These are phyloP conservation scores for Carallia brachiata DNA, from an alignment of 345 rosid species.

Conservation along the genomic window DNA sequence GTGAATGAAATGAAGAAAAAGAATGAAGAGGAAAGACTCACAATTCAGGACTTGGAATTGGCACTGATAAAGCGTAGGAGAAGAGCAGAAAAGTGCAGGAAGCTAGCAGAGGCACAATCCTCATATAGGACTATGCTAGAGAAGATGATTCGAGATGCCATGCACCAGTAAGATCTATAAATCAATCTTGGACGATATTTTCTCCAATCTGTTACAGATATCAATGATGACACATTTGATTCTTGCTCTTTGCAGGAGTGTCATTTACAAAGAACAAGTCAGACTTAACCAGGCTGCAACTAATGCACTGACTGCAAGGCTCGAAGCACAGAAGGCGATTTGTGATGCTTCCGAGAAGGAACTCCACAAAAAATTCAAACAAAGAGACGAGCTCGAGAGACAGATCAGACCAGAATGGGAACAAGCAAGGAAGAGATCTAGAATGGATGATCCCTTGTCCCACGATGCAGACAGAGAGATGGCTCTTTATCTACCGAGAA, in stretches of 20 bases:
- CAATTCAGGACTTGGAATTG: constrained; percentile 75
- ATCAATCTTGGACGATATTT: background rate
- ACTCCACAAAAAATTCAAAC: constrained; percentile 78
- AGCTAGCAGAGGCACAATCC: constrained; percentile 91
- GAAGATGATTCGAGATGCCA: constrained; percentile 97
- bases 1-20: constrained; percentile 51
- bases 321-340: constrained; percentile 89
- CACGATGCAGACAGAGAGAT: constrained; percentile 49
- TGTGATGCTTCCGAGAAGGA: constrained; percentile 87
- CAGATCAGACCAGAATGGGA: constrained; percentile 77
- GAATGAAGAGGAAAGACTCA: constrained; percentile 60
- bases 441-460: constrained; percentile 50
- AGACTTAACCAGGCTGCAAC: constrained; percentile 88
- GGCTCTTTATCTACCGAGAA: constrained; percentile 61
- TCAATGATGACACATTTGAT: background rate
- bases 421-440: constrained; percentile 78
- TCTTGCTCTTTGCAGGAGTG: constrained; percentile 58
- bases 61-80: constrained; percentile 72
- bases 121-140: constrained; percentile 74
- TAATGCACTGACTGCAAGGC: constrained; percentile 79
- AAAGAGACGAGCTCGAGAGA: constrained; percentile 70
- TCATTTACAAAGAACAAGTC: constrained; percentile 83
- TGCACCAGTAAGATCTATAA: constrained; percentile 81
- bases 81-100: constrained; percentile 90
- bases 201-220: background rate